Evolutionary conservation across 352 stramenopile species (phyloP), one percentile per base, ranked within the genome.

Genomic region (Phytophthora fragariae): DNA sequence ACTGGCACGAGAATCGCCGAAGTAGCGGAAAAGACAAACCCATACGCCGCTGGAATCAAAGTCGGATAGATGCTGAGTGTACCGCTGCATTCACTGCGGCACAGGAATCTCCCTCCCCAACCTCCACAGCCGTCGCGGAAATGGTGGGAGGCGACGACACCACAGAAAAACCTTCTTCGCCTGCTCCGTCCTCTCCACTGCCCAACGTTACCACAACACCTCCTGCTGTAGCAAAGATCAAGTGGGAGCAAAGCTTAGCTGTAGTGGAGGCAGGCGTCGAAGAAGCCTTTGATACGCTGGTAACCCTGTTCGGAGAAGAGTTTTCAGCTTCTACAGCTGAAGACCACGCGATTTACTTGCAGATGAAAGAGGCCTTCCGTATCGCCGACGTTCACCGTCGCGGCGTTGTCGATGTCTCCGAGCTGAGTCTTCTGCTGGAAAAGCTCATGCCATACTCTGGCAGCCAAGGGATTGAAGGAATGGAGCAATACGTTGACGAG

Each of bases 361-460:
- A 93, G 41, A 90, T 93, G 84, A 91, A 91, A 57, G 84, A 93
- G 52, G 86, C 86, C 1, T 93, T 93, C 55, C 84, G 86, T 15
- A 66, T 90, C 5, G 84, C 86, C 5, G 86, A 92, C 66, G 82
- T 86, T 9, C 79, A 94, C 44, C 81, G 85, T 41, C 78, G 79
- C 19, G 85, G 85, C 0, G 84, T 89, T 21, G 85, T 94, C 0
- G 84, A 94, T 65, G 70, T 77, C 1, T 75, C 77, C 4, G 87
- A 92, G 49, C 73, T 94, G 11, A 73, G 75, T 54, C 64, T 88
- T 31, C 41, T 94, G 46, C 65, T 94, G 10, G 83, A 94, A 53
- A 89, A 88, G 62, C 64, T 93, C 17, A 84, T 93, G 65, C 79
- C 79, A 3, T 88, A 92, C 49, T 76, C 72, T 24, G 81, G 75